Conservation (phyloP, 192 early-diverging fungal genomes). For the Coemansia reversa region DNA sequence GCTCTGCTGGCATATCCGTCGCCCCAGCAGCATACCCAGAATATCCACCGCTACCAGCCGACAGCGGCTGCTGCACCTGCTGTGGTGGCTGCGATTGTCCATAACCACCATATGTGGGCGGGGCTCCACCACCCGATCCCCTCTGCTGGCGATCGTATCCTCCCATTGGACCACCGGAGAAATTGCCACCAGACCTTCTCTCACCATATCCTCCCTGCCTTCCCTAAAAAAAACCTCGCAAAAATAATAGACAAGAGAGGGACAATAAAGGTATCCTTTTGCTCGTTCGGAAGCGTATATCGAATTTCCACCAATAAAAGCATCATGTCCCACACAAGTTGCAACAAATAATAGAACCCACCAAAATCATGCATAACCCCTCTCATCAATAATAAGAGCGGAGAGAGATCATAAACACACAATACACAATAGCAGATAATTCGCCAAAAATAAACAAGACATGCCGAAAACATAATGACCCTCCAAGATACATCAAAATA, state of each 20-base stretch:
- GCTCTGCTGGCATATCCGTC: constrained; percentile 10
- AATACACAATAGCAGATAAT: constrained; percentile 6
- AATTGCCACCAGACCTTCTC: constrained; percentile 20
- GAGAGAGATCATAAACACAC: not conserved
- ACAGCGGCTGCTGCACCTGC: constrained; percentile 6
- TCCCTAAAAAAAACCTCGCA: constrained; percentile 9
- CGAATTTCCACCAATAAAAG: not conserved
- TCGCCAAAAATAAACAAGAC: too few species aligned
- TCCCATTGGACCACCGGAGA: constrained; percentile 5
- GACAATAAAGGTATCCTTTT: too few species aligned
- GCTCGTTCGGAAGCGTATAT: not conserved
- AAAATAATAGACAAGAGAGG: too few species aligned
- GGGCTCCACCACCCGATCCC: not conserved
- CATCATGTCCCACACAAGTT: constrained; percentile 6
- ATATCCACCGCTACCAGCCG: constrained; percentile 5
- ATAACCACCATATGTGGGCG: not conserved
- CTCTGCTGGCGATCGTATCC: constrained; percentile 27
- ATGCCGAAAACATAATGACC: too few species aligned
- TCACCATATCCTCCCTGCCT: constrained; percentile 21
- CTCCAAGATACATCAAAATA: not conserved
- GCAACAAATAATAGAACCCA: not conserved
- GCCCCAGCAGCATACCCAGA: constrained; percentile 11
- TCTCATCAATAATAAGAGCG: not conserved
- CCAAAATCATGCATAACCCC: too few species aligned
- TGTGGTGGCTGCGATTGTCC: constrained; percentile 4